Evolutionary conservation across 2,329 filamentous ascomycete species (phyloP).

Genomic region (Fusarium bulbicola): DNA sequence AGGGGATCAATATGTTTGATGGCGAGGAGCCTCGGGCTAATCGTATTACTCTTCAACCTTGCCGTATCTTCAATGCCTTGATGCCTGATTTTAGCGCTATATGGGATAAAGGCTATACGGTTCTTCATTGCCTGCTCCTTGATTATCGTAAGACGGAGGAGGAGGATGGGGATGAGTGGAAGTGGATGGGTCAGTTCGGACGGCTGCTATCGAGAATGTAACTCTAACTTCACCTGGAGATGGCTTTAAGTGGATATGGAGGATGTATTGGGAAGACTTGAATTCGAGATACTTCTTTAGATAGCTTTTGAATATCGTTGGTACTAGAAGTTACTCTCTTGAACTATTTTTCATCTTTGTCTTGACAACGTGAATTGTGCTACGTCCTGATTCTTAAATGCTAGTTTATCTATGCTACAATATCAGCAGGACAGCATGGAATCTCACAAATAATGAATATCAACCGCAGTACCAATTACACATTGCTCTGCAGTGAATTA

Average conservation of each 20-base stretch:
- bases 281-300: rapidly evolving
- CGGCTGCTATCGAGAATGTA: not conserved
- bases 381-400: rapidly evolving
- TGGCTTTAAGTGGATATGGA: rapidly evolving
- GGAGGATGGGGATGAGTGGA: not conserved
- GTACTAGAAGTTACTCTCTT: rapidly evolving
- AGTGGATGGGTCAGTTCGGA: not conserved
- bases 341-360: not conserved
- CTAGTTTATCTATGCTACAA: rapidly evolving
- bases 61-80: not conserved
- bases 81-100: not conserved
- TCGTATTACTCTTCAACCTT: not conserved
- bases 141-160: not conserved
- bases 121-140: not conserved
- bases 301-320: rapidly evolving
- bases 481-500: not conserved
- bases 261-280: rapidly evolving
- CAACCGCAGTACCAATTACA: not conserved
- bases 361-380: rapidly evolving
- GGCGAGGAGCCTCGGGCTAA: not conserved
- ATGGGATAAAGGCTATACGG: not conserved
- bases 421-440: not conserved
- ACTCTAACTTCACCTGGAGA: rapidly evolving
- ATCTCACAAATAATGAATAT: rapidly evolving
- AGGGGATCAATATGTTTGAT: not conserved